phyloP scores from a whole-genome alignment of 83 land plant species.

The Picea engelmannii region DNA sequence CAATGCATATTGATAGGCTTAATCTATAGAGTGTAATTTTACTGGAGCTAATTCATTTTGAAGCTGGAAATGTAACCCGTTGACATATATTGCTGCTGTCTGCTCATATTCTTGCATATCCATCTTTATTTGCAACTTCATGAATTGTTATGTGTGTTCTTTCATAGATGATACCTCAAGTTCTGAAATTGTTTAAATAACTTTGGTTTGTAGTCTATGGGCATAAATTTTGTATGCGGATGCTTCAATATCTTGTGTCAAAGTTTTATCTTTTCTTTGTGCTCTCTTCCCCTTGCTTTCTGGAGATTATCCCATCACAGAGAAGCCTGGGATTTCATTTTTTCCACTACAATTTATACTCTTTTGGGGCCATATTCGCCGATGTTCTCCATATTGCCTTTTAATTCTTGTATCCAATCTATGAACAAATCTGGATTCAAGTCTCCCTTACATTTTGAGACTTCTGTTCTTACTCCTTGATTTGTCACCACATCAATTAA shows the following conservation, averaged over 20 bases:
- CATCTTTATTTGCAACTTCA: too few relatives aligned
- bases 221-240: not conserved
- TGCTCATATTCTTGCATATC: not conserved
- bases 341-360: not conserved
- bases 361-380: not conserved
- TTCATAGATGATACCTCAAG: too few relatives aligned
- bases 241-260: not conserved
- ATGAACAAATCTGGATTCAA: not conserved
- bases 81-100: not conserved
- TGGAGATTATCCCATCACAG: not conserved
- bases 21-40: not conserved
- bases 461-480: not conserved
- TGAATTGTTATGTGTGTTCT: too few relatives aligned
- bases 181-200: constrained; percentile 2
- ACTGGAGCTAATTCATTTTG: not conserved
- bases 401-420: not conserved
- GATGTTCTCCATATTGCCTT: not conserved
- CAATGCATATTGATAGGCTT: not conserved
- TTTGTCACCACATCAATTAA: not conserved
- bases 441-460: not conserved
- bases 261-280: not conserved
- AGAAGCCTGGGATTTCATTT: not conserved
- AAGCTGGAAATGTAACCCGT: not conserved
- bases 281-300: not conserved
- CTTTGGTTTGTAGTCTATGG: not conserved